Conservation (phyloP, 2,329 filamentous ascomycete species). For the Graphilbum ipis-grandicollis region DNA sequence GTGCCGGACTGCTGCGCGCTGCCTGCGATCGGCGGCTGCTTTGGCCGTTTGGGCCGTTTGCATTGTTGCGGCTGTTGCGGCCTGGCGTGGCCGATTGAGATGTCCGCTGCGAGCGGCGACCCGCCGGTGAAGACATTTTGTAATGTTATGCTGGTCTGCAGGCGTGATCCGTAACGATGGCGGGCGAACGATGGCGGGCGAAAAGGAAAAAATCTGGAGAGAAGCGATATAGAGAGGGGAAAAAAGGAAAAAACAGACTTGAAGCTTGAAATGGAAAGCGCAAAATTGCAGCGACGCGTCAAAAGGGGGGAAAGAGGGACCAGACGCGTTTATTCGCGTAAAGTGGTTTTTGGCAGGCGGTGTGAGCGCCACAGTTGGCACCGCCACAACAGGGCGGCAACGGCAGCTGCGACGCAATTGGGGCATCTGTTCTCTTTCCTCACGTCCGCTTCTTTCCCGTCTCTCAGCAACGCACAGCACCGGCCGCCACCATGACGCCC, state of each 20-base stretch:
- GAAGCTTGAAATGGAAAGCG: constrained; percentile 1
- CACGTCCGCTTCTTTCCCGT: background rate
- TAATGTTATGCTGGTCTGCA: too few species aligned
- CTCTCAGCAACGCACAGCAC: background rate
- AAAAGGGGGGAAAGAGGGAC: constrained; percentile 4
- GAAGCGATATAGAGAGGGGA: background rate
- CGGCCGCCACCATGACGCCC: constrained; percentile 9
- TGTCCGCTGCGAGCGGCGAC: constrained; percentile 31
- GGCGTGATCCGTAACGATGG: background rate
- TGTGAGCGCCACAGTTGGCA: background rate
- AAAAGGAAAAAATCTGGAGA: background rate
- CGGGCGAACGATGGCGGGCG: background rate
- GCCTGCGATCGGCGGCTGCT: constrained; percentile 11
- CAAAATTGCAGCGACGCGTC: constrained; percentile 11
- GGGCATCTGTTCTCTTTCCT: too few species aligned
- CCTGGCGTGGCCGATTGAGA: constrained; percentile 31
- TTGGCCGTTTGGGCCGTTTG: too few species aligned
- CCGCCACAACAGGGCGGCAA: background rate
- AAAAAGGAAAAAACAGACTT: background rate
- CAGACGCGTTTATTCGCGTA: constrained; percentile 19
- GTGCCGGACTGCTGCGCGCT: constrained; percentile 15
- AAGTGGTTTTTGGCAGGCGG: constrained; percentile 16
- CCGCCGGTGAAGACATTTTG: constrained; percentile 48
- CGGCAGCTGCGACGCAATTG: too few species aligned
- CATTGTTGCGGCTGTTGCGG: constrained; percentile 14